These are phyloP conservation scores for Phlyctochytrium planicorne DNA, from an alignment of 192 early-diverging fungal genomes.

Conservation along the genomic window DNA sequence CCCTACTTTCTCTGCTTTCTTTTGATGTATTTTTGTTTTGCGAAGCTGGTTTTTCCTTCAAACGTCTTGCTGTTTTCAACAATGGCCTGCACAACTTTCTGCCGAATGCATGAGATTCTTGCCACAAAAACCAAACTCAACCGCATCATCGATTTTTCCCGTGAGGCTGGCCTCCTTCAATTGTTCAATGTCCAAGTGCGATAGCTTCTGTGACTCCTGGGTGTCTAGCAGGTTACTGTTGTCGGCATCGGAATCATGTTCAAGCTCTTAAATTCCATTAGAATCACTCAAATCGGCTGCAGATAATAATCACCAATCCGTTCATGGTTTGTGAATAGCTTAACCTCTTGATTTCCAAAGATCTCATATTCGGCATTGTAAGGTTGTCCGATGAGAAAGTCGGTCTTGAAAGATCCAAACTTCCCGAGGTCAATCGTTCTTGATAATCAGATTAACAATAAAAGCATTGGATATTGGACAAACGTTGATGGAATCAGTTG, in stretches of 20 bases:
- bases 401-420: conserved; percentile 80
- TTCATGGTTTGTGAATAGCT: neutral
- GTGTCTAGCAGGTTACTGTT: conserved; percentile 78
- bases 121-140: neutral
- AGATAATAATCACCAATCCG: neutral
- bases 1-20: conserved; percentile 77
- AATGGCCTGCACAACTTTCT: conserved; percentile 75
- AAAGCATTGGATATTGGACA: neutral
- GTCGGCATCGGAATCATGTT: conserved; percentile 74
- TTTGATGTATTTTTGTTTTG: conserved; percentile 85
- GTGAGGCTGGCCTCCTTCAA: conserved; percentile 70
- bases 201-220: conserved; percentile 69
- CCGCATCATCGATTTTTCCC: conserved; percentile 34
- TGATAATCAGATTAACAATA: neutral
- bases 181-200: conserved; percentile 72
- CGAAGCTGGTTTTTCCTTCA: conserved; percentile 85
- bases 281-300: conserved; percentile 2
- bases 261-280: conserved; percentile 16
- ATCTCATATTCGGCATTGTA: conserved; percentile 85
- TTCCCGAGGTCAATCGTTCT: conserved; percentile 65
- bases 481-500: neutral
- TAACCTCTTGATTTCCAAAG: conserved; percentile 42
- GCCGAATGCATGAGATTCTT: conserved; percentile 44
- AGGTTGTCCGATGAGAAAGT: conserved; percentile 74
- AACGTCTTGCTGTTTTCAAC: conserved; percentile 77